Evolutionary conservation across 257 asterid species (phyloP).

Genomic region (Cynanchum wilfordii): DNA sequence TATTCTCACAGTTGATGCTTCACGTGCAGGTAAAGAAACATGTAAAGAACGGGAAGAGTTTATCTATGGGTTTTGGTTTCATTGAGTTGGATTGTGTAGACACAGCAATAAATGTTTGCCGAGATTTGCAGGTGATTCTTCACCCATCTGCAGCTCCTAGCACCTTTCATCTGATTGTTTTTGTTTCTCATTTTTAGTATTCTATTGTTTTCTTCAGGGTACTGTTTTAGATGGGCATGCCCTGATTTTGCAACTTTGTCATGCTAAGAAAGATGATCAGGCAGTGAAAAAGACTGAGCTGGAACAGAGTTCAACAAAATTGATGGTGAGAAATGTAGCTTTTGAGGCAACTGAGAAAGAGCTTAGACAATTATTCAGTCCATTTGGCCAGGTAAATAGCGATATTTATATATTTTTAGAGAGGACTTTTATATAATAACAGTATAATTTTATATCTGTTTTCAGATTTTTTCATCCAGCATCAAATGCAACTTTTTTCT

Average conservation of each 20-base stretch:
- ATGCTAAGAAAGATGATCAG: constrained; percentile 54
- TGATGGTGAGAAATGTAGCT: constrained; percentile 89
- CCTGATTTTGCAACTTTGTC: constrained; percentile 77
- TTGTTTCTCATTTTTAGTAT: constrained; percentile 9
- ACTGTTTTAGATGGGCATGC: constrained; percentile 96
- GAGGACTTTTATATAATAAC: neutral
- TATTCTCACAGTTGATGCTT: constrained; percentile 2
- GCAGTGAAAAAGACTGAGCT: constrained; percentile 39
- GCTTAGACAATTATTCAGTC: constrained; percentile 71
- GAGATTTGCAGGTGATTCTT: constrained; percentile 61
- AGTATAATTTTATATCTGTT: neutral
- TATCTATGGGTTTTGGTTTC: constrained; percentile 95
- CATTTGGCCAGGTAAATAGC: constrained; percentile 77
- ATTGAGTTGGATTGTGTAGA: constrained; percentile 78
- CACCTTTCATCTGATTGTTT: constrained; percentile 3
- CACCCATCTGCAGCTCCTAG: neutral
- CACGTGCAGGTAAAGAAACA: constrained; percentile 74
- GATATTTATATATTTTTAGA: neutral
- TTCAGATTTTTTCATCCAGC: neutral
- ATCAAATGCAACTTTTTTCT: neutral
- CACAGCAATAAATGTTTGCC: constrained; percentile 69
- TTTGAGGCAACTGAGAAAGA: constrained; percentile 96
- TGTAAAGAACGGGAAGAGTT: constrained; percentile 73
- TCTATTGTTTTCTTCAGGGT: constrained; percentile 43
- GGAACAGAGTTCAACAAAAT: constrained; percentile 75